A percentile compares a stretch with the other conserved stretches of the same genome.
Evolutionary conservation across 371 early-diverging fungal species (phyloP).

Genomic region (Lichtheimia ornata): DNA sequence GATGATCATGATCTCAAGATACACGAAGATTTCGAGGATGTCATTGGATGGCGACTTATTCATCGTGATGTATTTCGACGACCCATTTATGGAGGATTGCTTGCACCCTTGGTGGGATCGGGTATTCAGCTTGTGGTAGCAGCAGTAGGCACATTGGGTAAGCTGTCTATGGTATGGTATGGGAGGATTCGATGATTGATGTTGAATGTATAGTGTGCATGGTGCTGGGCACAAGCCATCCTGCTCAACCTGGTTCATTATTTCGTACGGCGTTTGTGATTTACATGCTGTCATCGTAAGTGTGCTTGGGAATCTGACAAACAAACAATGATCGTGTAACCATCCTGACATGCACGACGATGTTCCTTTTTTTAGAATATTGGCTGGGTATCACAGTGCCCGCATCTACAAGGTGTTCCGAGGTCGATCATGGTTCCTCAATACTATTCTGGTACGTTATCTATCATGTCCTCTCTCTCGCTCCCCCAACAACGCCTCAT

Average conservation of each 20-base stretch:
- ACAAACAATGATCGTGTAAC: too few relatives aligned
- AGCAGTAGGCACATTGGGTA: constrained; percentile 24
- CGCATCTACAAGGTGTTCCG: constrained; percentile 47
- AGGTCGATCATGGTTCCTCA: constrained; percentile 48
- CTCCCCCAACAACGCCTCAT: too few relatives aligned
- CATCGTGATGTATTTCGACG: constrained; percentile 50
- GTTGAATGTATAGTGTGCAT: constrained; percentile 1
- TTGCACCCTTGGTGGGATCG: constrained; percentile 46
- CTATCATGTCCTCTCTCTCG: too few relatives aligned
- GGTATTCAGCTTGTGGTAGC: constrained; percentile 37
- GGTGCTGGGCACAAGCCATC: constrained; percentile 25
- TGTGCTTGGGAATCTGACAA: not conserved
- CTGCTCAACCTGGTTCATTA: constrained; percentile 38
- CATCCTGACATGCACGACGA: too few relatives aligned
- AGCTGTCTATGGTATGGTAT: not conserved
- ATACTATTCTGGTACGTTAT: constrained; percentile 37
- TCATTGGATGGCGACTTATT: constrained; percentile 47
- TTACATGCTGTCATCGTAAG: constrained; percentile 32
- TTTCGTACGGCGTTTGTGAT: constrained; percentile 19
- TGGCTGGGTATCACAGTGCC: constrained; percentile 43
- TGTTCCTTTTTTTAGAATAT: constrained; percentile 14
- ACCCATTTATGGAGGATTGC: constrained; percentile 47
- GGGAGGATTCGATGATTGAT: not conserved
- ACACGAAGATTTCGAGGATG: constrained; percentile 44
- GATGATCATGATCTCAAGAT: constrained; percentile 18